Evolutionary conservation across 148 eudicot genomes (phyloP), one percentile per base, ranked within the genome.

Genomic region (Silene latifolia): DNA sequence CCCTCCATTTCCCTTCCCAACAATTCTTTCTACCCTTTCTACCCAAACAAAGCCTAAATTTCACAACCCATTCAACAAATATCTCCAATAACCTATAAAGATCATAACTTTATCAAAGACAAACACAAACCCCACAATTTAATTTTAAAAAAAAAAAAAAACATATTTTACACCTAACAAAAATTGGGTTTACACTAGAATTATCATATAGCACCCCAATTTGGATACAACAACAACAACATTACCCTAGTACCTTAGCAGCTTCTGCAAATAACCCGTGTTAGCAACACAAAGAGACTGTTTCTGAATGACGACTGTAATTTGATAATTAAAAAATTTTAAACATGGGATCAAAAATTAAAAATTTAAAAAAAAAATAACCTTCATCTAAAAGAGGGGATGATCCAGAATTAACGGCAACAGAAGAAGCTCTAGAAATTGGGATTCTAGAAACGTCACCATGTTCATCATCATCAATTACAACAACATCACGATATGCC

Each of bases 371-470:
- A 19, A 53, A 14, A 12, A 3, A 47, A 25, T 19, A 77, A 88
- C 91, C 91, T 88, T 84, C 86, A 79, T 84, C 83, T 64, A 87
- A 66, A 39, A 84, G 78, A 77, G 84, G 67, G 27, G 88, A 81
- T 56, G 88, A 82, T 70, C 80, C 88, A 51, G 83, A 67, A 53
- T 73, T 76, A 25, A 83, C 71, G 5, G 80, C 77, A 39, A 56
- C 67, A 48, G 69, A 56, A 56, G 72, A 68, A 35, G 84, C 60
- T 79, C 82, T 74, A 44, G 88, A 81, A 74, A 87, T 78, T 46
- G 80, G 73, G 61, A 35, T 35, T 35, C 80, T 80, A 79, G 72
- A 79, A 67, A 73, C 79, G 68, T 63, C 32, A 29, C 15, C 21
- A 62, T 77, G 61, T 70, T 32, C 82, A 74, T 19, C 82, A 74